Conservation (phyloP, 2,329 filamentous ascomycete species). For the Colletotrichum horii region DNA sequence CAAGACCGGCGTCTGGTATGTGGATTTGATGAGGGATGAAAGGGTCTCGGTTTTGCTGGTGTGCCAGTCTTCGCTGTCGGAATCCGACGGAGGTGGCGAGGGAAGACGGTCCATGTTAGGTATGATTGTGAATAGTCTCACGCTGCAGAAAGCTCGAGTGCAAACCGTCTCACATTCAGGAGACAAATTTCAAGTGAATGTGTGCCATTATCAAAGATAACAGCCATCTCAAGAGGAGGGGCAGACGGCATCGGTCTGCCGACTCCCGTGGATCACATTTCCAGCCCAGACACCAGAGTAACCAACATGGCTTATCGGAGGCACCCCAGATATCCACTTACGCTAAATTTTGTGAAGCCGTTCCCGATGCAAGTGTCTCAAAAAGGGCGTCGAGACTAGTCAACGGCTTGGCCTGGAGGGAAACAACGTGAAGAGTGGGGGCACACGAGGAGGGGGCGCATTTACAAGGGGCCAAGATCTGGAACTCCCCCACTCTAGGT, state of each 20-base stretch:
- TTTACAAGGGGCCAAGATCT: neutral
- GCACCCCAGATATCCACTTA: neutral
- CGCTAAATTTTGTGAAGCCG: neutral
- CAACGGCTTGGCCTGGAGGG: neutral
- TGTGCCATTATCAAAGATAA: neutral
- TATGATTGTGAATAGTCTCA: neutral
- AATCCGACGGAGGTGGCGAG: neutral
- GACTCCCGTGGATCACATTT: neutral
- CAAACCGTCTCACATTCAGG: neutral
- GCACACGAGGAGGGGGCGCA: neutral
- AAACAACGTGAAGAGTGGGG: neutral
- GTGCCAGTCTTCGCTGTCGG: neutral
- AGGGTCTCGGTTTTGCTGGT: neutral
- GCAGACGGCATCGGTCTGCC: neutral
- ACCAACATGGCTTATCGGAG: neutral
- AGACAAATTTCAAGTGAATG: neutral
- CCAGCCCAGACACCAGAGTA: neutral
- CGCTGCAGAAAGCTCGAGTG: neutral
- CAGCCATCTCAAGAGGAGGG: neutral
- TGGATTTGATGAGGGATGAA: slow-evolving; percentile 14
- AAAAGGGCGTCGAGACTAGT: neutral
- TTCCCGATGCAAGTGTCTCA: neutral
- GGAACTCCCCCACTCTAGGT: neutral
- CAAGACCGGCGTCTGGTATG: slow-evolving; percentile 37
- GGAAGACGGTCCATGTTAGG: neutral